These are phyloP conservation scores for Rhododendron molle DNA, from an alignment of 148 eudicot genomes.

Conservation along the genomic window DNA sequence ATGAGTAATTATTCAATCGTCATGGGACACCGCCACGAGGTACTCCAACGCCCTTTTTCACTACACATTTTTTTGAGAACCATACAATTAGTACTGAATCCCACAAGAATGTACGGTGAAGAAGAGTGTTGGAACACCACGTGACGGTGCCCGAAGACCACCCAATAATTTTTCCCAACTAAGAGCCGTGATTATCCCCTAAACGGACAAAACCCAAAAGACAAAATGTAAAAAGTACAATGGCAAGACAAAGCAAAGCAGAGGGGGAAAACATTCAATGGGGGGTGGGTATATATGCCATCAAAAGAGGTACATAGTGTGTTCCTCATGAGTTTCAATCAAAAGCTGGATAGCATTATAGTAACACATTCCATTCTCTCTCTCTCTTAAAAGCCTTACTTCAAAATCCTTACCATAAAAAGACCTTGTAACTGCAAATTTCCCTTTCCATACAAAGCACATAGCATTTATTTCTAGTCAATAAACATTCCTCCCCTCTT, in stretches of 20 bases:
- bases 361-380: background rate
- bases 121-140: background rate
- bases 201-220: constrained; percentile 6
- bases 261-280: background rate
- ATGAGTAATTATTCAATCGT: background rate
- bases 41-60: background rate
- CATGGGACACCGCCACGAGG: background rate
- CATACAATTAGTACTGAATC: background rate
- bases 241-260: constrained; percentile 1
- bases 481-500: constrained; percentile 2
- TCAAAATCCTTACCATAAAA: constrained; percentile 15
- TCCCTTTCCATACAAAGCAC: constrained; percentile 16
- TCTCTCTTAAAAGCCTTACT: constrained; percentile 10
- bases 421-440: constrained; percentile 22
- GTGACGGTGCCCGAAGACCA: background rate
- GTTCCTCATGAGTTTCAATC: constrained; percentile 22
- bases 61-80: background rate
- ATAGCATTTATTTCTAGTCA: background rate
- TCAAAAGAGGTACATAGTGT: constrained; percentile 9
- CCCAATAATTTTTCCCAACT: background rate
- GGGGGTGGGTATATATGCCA: constrained; percentile 16
- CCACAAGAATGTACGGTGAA: background rate
- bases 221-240: background rate
- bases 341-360: background rate
- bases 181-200: constrained; percentile 4